Evolutionary conservation across 2,329 filamentous ascomycete genomes (phyloP).

Genomic region (Hypomyces perniciosus): DNA sequence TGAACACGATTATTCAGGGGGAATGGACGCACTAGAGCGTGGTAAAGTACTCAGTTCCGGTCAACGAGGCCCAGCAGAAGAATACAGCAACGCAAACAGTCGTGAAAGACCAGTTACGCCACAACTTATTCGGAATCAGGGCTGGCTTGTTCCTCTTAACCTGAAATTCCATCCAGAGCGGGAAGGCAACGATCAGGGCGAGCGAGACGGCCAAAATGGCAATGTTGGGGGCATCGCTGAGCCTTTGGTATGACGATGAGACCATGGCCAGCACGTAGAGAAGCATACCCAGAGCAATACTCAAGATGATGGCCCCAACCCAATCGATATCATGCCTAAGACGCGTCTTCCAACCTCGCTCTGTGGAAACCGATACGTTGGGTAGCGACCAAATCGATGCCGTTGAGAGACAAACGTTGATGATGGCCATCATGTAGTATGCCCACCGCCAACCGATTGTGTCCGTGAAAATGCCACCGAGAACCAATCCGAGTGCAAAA

Average conservation of each 20-base stretch:
- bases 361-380: too few relatives aligned
- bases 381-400: conserved; percentile 31
- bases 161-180: conserved; percentile 13
- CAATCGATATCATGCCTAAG: conserved; percentile 41
- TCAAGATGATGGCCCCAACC: conserved; percentile 42
- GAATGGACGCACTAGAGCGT: conserved; percentile 8
- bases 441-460: conserved; percentile 39
- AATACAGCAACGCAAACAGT: conserved; percentile 43
- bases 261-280: conserved; percentile 46
- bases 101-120: conserved; percentile 48
- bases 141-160: conserved; percentile 10
- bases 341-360: too few relatives aligned
- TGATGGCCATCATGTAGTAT: conserved; percentile 29
- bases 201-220: conserved; percentile 4
- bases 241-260: conserved; percentile 22
- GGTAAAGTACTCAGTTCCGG: conserved; percentile 35
- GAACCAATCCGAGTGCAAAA: conserved; percentile 43
- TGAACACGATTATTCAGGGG: conserved; percentile 16
- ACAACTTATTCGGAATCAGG: conserved; percentile 49
- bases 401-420: conserved; percentile 23
- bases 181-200: conserved; percentile 9
- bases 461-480: conserved; percentile 44
- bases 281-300: conserved; percentile 40
- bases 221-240: conserved; percentile 6
- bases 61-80: conserved; percentile 35